A percentile compares a stretch with the other conserved stretches of the same genome.
These are phyloP conservation scores for Alternaria sp. DNA, from an alignment of 2,329 filamentous ascomycete genomes.

Conservation along the genomic window DNA sequence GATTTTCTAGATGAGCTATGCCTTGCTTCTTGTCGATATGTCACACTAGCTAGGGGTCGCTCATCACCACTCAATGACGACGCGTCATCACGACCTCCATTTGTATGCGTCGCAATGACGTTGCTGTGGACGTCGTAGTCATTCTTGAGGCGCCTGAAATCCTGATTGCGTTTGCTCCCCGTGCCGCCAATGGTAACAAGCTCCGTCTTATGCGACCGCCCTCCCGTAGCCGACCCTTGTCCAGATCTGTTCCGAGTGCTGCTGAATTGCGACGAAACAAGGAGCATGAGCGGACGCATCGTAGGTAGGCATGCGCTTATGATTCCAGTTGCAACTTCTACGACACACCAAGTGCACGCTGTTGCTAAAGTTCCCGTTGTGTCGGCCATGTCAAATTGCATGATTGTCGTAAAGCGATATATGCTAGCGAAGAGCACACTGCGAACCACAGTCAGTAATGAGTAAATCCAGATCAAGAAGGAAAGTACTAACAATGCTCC, in stretches of 20 bases:
- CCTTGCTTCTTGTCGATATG: background rate
- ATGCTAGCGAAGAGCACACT: constrained; percentile 29
- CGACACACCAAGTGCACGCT: constrained; percentile 25
- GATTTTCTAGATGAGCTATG: background rate
- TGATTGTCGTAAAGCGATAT: constrained; percentile 26
- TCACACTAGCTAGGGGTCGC: background rate
- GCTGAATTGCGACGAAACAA: constrained; percentile 21
- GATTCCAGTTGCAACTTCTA: constrained; percentile 24
- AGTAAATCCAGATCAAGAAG: background rate
- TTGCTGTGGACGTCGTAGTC: background rate
- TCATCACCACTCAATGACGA: background rate
- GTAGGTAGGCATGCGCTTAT: constrained; percentile 27
- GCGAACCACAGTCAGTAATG: constrained; percentile 8
- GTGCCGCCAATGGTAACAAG: constrained; percentile 18
- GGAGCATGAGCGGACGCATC: constrained; percentile 22
- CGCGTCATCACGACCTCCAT: background rate
- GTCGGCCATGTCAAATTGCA: constrained; percentile 22
- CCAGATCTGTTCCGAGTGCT: constrained; percentile 10
- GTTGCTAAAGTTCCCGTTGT: constrained; percentile 22
- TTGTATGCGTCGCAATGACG: background rate
- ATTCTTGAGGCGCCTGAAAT: constrained; percentile 14
- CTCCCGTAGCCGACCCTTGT: background rate
- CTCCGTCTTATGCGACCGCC: constrained; percentile 4
- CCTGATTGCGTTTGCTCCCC: constrained; percentile 8
- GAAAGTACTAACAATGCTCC: constrained; percentile 53